Base-by-base conservation (phyloP, 1,284 basidiomycete genomes). In the Lentinus polychrous region DNA sequence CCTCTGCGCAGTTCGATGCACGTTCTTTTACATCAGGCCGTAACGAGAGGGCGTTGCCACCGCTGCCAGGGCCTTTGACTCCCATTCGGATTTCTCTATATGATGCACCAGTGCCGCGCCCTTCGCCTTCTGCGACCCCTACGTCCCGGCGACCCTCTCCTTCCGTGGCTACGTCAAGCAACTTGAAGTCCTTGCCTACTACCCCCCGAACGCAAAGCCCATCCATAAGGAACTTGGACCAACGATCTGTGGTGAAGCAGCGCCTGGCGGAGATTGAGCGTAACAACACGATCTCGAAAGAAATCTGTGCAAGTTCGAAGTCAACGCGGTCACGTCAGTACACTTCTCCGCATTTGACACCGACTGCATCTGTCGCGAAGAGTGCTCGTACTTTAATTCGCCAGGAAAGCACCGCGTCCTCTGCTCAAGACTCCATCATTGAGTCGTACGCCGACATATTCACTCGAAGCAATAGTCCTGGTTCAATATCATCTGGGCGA, bases 161-260 rank as follows among this genome's bases (percentile, higher is more conserved):
- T 49, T 39, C 42, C 47, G 8, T 40, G 43, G 3, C 49, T 54
- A 7, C 36, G 18, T 37, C 43, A 10, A 23, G n/a, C n/a, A n/a
- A 45, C 12, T 15, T 17, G 18, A 27, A 15, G 32, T 22, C 27
- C 6, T 34, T 48, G 15, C 23, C 15, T 18, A 42, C 42, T 17
- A 57, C 56, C 4, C 43, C 61, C 18, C 65, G 62, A 17, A 57
- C 65, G 2, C 66, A 66, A 46, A 77, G 73, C 45, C 73, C 76
- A n/a, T 80, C 77, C 14, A 73, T 79, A 43, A 64, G 66, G 23
- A 73, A 76, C 46, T 66, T 79, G n/a, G 71, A 69, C 45, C 65
- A 68, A 46, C 57, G 68, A 38, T 79, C 77, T 8, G 66, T 79
- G 37, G 77, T 79, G 42, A 75, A 67, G 50, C 69, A 75, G 52